A percentile compares a stretch with the other conserved stretches of the same genome.
Conservation (phyloP, 352 stramenopile species). For the Globisporangium canariense region DNA sequence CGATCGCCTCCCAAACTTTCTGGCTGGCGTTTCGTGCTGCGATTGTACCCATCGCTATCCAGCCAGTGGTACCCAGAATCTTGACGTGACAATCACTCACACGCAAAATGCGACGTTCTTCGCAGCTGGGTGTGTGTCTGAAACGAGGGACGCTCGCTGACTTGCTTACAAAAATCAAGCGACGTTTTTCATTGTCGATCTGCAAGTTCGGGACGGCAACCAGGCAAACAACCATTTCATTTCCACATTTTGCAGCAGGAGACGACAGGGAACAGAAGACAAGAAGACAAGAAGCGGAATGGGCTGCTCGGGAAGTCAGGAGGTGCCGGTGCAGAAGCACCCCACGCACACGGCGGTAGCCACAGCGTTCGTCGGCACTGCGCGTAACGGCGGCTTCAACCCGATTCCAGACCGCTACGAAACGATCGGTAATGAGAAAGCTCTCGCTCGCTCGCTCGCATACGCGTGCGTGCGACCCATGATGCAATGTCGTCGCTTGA, state of each 20-base stretch:
- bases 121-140: background rate
- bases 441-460: background rate
- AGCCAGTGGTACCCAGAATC: background rate
- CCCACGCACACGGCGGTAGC: background rate
- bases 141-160: background rate
- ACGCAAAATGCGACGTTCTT: background rate
- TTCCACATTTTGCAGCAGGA: background rate
- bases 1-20: too few species aligned
- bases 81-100: background rate
- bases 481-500: background rate
- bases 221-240: background rate
- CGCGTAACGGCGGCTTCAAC: slow-evolving; percentile 19
- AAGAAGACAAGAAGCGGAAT: background rate
- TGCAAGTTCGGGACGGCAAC: background rate
- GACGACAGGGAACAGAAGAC: background rate
- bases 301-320: slow-evolving; percentile 5
- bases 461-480: background rate
- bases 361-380: background rate
- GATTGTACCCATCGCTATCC: background rate
- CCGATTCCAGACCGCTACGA: slow-evolving; percentile 42
- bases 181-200: background rate
- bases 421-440: slow-evolving; percentile 27
- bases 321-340: slow-evolving; percentile 2
- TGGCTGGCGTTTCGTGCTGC: background rate
- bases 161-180: background rate